Conservation (phyloP, 2,329 filamentous ascomycete genomes). For the Graphilbum fragrans region DNA sequence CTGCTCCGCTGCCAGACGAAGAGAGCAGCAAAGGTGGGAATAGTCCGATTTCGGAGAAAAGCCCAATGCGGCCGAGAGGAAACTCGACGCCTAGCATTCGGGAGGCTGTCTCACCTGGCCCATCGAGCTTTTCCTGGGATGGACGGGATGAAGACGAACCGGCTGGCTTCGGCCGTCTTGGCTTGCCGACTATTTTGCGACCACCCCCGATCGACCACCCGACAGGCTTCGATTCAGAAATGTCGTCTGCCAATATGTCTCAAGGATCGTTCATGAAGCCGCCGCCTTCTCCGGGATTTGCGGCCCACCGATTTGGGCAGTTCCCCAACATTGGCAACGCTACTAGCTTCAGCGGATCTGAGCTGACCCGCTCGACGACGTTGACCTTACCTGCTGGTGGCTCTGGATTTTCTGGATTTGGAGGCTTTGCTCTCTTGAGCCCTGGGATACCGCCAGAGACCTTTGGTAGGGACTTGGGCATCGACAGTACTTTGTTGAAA, state of each 20-base stretch:
- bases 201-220: no score
- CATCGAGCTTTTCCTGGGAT: constrained; percentile 49
- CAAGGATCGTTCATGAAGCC: constrained; percentile 17
- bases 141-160: constrained; percentile 31
- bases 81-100: constrained; percentile 37
- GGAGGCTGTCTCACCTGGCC: constrained; percentile 44
- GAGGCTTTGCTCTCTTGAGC: constrained; percentile 13
- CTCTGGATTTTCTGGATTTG: no score
- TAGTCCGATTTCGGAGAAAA: constrained; percentile 24
- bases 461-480: constrained; percentile 1
- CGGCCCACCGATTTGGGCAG: constrained; percentile 25
- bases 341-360: background rate
- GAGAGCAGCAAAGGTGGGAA: constrained; percentile 26
- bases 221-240: constrained; percentile 12
- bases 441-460: constrained; percentile 6
- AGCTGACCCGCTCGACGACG: no score
- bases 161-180: constrained; percentile 11
- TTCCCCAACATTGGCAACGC: constrained; percentile 18
- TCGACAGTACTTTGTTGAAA: constrained; percentile 5
- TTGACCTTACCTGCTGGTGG: no score
- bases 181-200: no score
- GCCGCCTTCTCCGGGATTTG: constrained; percentile 33
- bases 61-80: constrained; percentile 33
- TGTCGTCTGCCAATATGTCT: constrained; percentile 10
- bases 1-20: constrained; percentile 47